Percentiles rank a stretch among this genome's conserved stretches.
Conservation (phyloP, 495 filamentous ascomycete species). For the Daldinia caldariorum region DNA sequence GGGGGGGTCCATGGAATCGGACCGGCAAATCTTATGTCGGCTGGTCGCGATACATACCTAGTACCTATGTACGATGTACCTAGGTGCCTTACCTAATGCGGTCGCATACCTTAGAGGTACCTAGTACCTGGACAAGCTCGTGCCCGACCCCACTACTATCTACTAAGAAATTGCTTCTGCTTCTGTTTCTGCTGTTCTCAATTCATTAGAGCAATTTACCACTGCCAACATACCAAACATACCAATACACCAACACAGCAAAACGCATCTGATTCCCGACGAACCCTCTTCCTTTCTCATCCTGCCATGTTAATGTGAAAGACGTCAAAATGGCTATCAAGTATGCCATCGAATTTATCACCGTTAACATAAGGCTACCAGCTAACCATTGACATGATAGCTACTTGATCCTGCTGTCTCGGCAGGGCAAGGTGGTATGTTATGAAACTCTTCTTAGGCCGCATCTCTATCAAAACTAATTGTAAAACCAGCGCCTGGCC, state of each 20-base stretch:
- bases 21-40: constrained; percentile 10
- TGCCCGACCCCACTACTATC: constrained; percentile 47
- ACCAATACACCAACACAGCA: background rate
- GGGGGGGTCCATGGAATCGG: constrained; percentile 25
- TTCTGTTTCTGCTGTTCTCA: constrained; percentile 8
- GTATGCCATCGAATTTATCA: constrained; percentile 42
- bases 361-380: constrained; percentile 21
- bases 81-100: constrained; percentile 12
- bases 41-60: constrained; percentile 8
- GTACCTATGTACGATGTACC: too few species aligned
- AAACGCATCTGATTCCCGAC: constrained; percentile 7
- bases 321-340: constrained; percentile 59
- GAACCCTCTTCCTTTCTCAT: constrained; percentile 17
- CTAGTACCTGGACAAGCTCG: constrained; percentile 35
- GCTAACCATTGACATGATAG: constrained; percentile 62
- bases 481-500: constrained; percentile 78
- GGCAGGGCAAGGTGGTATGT: constrained; percentile 98
- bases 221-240: constrained; percentile 21
- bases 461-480: constrained; percentile 44
- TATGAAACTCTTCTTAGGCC: constrained; percentile 50
- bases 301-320: constrained; percentile 47
- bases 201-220: constrained; percentile 23
- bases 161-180: constrained; percentile 30
- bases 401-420: constrained; percentile 95
- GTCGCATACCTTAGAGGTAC: constrained; percentile 1